Evolutionary conservation across 2,329 filamentous ascomycete genomes (phyloP), one percentile per base, ranked within the genome.

Genomic region (Penicillium rolfsii): DNA sequence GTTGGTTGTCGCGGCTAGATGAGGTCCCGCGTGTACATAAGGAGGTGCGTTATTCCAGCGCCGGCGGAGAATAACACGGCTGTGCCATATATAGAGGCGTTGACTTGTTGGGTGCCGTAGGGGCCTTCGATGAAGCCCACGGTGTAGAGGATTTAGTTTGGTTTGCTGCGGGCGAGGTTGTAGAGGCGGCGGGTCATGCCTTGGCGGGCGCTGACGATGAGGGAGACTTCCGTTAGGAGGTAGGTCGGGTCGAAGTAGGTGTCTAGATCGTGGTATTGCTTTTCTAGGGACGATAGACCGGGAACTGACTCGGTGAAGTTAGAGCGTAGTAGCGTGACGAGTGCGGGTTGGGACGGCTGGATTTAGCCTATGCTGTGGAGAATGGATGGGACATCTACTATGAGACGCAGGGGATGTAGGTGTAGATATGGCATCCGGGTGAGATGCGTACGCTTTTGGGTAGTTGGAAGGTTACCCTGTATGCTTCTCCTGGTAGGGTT

Each of bases 11-110:
- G 80, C 73, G 62, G 82, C 82, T 77, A 73, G 61, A 89, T 77
- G 1, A 89, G 81, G 59, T 87, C 81, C 63, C 84, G 84, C 24
- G 87, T 79, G 74, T 85, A 85, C 57, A 85, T 80, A 61, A 88
- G 79, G 72, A 87, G 86, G 70, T 89, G 87, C 1, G 87, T 89
- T 61, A 89, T 89, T 57, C 87, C 87, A 30, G 87, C 85, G 57
- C 87, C 87, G 50, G 84, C 87, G 4, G 86, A 87, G 75, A 89
- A 89, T 60, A 89, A 82, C 24, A 89, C 74, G n/a, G 84, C 81
- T 0, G 87, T 89, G 68, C 87, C 87, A 74, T 88, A 89, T 54
- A 83, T 86, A 48, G 80, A 76, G 53, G 87, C 79, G 53, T 80
- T 80, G 45, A 78, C 79, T 57, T 86, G 82, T 71, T 85, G 82